Conservation (phyloP, 2,329 filamentous ascomycete genomes). For the Penicillium sp. region DNA sequence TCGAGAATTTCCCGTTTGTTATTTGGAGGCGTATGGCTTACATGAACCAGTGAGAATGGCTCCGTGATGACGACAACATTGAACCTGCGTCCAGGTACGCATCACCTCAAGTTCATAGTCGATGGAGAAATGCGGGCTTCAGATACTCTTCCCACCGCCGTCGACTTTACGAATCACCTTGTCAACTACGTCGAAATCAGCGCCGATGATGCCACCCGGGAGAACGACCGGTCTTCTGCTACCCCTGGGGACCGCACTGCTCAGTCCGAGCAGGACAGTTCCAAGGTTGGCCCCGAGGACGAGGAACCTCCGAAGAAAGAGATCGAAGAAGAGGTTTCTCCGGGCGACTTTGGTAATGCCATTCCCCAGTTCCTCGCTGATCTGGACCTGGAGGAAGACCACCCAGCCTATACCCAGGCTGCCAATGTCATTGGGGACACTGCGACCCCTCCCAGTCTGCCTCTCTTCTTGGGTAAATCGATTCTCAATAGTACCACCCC, state of each 20-base stretch:
- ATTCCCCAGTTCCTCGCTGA: slow-evolving; percentile 85
- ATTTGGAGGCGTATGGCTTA: slow-evolving; percentile 8
- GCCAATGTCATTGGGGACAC: slow-evolving; percentile 72
- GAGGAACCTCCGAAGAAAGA: slow-evolving; percentile 32
- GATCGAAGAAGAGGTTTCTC: slow-evolving; percentile 56
- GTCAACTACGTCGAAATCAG: slow-evolving; percentile 98
- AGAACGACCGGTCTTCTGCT: slow-evolving; percentile 36
- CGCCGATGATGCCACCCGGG: slow-evolving; percentile 61
- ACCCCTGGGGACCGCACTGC: slow-evolving; percentile 44
- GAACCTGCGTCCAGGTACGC: slow-evolving; percentile 84
- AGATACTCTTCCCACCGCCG: slow-evolving; percentile 82
- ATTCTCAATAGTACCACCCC: slow-evolving; percentile 88
- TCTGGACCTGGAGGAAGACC: slow-evolving; percentile 78
- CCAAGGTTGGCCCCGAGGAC: slow-evolving; percentile 38
- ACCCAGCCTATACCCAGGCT: slow-evolving; percentile 69
- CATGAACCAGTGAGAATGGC: slow-evolving; percentile 37
- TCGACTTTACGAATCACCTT: slow-evolving; percentile 95
- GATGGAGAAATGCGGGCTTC: slow-evolving; percentile 92
- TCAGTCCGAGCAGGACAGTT: slow-evolving; percentile 41
- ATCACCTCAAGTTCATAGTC: slow-evolving; percentile 94
- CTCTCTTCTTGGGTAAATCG: slow-evolving; percentile 88
- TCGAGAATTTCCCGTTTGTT: slow-evolving; percentile 11
- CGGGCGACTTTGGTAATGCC: slow-evolving; percentile 64
- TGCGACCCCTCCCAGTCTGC: slow-evolving; percentile 79
- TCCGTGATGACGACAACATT: slow-evolving; percentile 73